Conservation (phyloP, 305 asterid genomes). For the Fraxinus angustifolia region DNA sequence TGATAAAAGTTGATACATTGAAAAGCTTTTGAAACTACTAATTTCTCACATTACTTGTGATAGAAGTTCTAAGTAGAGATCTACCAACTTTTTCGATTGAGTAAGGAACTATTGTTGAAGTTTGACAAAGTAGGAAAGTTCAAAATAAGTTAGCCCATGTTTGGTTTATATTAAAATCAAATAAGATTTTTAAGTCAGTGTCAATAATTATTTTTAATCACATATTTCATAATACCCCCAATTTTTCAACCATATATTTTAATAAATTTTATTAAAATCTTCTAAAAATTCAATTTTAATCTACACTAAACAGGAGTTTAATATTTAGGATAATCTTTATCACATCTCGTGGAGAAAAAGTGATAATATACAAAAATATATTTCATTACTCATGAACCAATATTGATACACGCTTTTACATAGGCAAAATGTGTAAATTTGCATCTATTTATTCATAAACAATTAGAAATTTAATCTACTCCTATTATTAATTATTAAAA, state of each 20-base stretch:
- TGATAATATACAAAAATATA: not conserved
- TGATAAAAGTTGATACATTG: not conserved
- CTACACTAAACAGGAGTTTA: not conserved
- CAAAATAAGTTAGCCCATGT: not conserved
- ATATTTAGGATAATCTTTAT: not conserved
- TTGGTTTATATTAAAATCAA: not conserved
- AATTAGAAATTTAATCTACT: not conserved
- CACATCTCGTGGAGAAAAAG: not conserved
- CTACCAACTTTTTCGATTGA: not conserved
- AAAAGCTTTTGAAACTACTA: not conserved
- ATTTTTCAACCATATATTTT: not conserved
- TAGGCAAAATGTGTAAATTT: not conserved
- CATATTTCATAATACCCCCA: not conserved
- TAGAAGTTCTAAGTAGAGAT: not conserved
- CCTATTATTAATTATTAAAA: not conserved
- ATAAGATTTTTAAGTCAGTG: not conserved
- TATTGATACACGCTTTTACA: not conserved
- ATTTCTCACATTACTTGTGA: not conserved
- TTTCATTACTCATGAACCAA: not conserved
- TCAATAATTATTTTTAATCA: not conserved
- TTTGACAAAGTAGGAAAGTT: not conserved
- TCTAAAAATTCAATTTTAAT: not conserved
- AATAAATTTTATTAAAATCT: not conserved
- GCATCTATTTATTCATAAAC: not conserved
- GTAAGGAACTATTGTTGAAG: not conserved